Evolutionary conservation across 1,139 yeast genomes (phyloP).

Genomic region (Debaryomycetaceae sp.): DNA sequence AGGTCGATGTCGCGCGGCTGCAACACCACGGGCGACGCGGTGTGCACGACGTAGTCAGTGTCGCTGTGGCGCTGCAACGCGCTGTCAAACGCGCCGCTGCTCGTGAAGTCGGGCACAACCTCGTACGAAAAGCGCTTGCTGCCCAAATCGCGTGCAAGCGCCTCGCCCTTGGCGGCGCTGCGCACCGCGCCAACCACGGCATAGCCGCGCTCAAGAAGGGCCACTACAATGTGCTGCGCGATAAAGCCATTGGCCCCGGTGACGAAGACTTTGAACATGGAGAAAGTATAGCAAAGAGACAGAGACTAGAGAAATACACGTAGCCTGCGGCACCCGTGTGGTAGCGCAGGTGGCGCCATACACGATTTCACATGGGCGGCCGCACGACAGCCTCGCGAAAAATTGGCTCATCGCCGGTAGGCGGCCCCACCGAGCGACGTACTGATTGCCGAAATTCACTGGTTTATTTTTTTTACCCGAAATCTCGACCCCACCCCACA

Average conservation of each 20-base stretch:
- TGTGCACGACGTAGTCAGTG: conserved; percentile 27
- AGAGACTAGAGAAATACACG: too few relatives aligned
- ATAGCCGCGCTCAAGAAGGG: conserved; percentile 21
- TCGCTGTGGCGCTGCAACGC: conserved; percentile 26
- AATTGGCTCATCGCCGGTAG: too few relatives aligned
- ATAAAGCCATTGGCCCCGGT: conserved; percentile 23
- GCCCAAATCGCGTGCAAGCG: conserved; percentile 22
- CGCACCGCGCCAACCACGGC: conserved; percentile 34
- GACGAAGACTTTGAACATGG: too few relatives aligned
- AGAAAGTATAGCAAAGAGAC: too few relatives aligned
- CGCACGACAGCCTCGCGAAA: too few relatives aligned
- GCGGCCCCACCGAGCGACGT: too few relatives aligned
- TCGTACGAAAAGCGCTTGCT: conserved; percentile 27
- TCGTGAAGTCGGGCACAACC: conserved; percentile 31
- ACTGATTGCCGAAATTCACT: too few relatives aligned
- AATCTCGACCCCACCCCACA: too few relatives aligned
- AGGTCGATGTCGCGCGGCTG: conserved; percentile 33
- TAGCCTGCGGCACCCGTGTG: too few relatives aligned
- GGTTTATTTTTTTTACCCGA: too few relatives aligned
- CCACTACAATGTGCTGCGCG: conserved; percentile 20
- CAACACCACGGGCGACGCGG: conserved; percentile 28
- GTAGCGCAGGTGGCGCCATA: too few relatives aligned
- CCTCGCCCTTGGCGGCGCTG: conserved; percentile 43
- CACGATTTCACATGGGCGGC: too few relatives aligned
- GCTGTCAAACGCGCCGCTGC: conserved; percentile 29